A percentile compares a stretch with the other conserved stretches of the same genome.
phyloP scores from a whole-genome alignment of 345 rosid species.

The Populus deltoides region DNA sequence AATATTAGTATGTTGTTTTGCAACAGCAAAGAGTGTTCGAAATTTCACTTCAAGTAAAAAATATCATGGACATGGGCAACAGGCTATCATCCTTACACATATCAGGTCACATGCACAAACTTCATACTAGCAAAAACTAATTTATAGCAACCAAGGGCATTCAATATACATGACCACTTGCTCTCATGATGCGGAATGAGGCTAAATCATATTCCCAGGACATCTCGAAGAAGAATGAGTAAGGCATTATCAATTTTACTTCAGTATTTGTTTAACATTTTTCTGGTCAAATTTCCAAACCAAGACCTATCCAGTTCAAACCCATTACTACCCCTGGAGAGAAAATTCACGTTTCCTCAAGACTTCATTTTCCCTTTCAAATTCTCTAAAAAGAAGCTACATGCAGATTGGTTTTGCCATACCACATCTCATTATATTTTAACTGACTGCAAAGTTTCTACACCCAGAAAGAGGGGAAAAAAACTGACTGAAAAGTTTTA shows the following conservation, averaged over 20 bases:
- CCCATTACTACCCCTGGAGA: not conserved
- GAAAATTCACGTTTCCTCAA: not conserved
- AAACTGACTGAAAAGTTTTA: not conserved
- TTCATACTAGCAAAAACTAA: not conserved
- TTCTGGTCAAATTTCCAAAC: not conserved
- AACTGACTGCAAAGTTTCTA: not conserved
- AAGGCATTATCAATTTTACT: not conserved
- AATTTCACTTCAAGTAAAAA: not conserved
- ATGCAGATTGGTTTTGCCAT: too few relatives aligned
- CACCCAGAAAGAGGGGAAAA: not conserved
- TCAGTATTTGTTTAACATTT: not conserved
- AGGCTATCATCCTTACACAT: not conserved
- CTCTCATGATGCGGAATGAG: not conserved
- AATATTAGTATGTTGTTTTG: not conserved
- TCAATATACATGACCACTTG: not conserved
- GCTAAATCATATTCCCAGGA: not conserved
- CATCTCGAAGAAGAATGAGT: not conserved
- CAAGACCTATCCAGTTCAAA: not conserved
- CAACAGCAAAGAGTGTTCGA: not conserved
- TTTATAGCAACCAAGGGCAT: not conserved
- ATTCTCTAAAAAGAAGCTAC: not conserved
- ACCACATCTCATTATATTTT: not conserved
- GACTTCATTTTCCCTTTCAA: not conserved
- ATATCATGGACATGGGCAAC: not conserved
- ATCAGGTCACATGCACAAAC: not conserved